Percentiles rank a stretch among this genome's conserved stretches.
Conservation (phyloP, 2,329 filamentous ascomycete genomes). For the Fusarium paranaense region DNA sequence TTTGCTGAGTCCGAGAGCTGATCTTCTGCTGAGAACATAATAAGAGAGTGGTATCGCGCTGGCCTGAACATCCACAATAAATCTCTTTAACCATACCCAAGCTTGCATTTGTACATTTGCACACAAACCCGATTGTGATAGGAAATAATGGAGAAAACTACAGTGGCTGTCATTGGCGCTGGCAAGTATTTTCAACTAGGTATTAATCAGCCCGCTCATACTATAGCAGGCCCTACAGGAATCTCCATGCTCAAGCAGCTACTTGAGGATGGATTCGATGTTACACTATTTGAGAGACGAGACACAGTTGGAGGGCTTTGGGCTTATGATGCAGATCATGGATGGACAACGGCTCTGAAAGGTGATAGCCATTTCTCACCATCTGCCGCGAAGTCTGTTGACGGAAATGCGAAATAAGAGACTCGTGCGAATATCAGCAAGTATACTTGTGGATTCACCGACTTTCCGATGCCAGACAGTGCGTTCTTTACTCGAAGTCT, state of each 20-base stretch:
- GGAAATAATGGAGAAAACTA: background rate
- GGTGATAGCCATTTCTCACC: background rate
- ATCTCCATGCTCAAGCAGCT: constrained; percentile 31
- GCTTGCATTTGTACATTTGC: background rate
- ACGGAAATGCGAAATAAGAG: background rate
- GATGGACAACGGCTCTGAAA: constrained; percentile 13
- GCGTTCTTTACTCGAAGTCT: background rate
- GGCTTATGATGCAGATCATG: constrained; percentile 10
- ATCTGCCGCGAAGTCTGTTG: background rate
- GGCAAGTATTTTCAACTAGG: background rate
- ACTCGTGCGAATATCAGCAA: constrained; percentile 27
- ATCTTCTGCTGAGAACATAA: background rate
- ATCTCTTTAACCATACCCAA: background rate
- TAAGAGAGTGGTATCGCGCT: background rate
- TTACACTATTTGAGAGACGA: constrained; percentile 5
- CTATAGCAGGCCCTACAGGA: constrained; percentile 11
- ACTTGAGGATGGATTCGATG: constrained; percentile 16
- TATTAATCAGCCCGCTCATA: background rate
- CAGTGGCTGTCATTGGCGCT: constrained; percentile 6
- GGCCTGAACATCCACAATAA: too few relatives aligned
- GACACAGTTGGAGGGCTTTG: constrained; percentile 11
- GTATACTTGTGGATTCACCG: constrained; percentile 28
- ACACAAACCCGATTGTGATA: background rate
- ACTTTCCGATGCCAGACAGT: constrained; percentile 28
- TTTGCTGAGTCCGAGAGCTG: background rate